Percentiles rank a stretch among this genome's conserved stretches.
phyloP scores from a whole-genome alignment of 2,329 filamentous ascomycete genomes.

The Xylariaceae sp. region DNA sequence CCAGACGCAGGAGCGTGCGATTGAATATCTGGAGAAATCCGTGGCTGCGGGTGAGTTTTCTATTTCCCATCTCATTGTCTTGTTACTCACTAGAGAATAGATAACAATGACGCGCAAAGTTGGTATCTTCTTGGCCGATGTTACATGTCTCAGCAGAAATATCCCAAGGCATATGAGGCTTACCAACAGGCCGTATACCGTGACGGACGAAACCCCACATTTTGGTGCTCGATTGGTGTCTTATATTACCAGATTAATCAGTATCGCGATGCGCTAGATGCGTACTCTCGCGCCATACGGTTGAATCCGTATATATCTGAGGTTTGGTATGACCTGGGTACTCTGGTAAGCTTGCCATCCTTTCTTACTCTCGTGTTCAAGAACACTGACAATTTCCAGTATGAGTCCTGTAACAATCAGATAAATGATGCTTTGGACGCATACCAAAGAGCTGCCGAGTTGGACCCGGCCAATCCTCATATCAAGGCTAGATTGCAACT shows the following conservation, averaged over 20 bases:
- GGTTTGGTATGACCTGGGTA: conserved; percentile 98
- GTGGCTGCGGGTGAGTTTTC: conserved; percentile 71
- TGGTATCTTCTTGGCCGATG: conserved; percentile 97
- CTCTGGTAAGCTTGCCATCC: conserved; percentile 61
- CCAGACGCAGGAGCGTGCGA: conserved; percentile 88
- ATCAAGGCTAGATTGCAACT: conserved; percentile 93
- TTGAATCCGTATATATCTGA: conserved; percentile 98
- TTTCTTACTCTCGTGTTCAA: conserved; percentile 7
- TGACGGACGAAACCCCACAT: conserved; percentile 94
- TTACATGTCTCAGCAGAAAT: conserved; percentile 99
- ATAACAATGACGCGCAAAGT: conserved; percentile 92
- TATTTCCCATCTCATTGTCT: conserved; percentile 5
- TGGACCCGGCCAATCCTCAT: conserved; percentile 88
- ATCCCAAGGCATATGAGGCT: conserved; percentile 95
- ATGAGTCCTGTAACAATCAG: conserved; percentile 98
- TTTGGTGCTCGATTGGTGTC: conserved; percentile 99
- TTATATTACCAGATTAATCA: conserved; percentile 99
- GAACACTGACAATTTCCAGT: conserved; percentile 49
- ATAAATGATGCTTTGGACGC: conserved; percentile 93
- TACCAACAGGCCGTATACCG: conserved; percentile 99
- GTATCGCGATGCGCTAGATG: conserved; percentile 94
- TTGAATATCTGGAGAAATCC: conserved; percentile 95
- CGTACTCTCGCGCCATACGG: conserved; percentile 92
- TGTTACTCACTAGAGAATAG: conserved; percentile 42
- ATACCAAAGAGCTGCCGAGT: conserved; percentile 87